Evolutionary conservation across 148 eudicot species (phyloP), one percentile per base, ranked within the genome.

Genomic region (Silene conica): DNA sequence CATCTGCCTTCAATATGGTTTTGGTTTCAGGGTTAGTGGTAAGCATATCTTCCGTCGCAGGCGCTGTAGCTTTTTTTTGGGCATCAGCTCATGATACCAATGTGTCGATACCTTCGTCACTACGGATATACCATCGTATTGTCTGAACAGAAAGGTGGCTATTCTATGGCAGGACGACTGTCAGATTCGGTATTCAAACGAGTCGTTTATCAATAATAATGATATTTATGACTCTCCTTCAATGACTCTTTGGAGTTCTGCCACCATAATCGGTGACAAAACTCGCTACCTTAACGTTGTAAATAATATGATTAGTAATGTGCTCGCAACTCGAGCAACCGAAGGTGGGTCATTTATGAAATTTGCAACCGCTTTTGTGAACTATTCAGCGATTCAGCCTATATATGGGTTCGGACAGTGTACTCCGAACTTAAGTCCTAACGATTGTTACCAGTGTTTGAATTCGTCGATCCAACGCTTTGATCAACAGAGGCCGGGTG

Each of bases 1-100:
- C 22, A 65, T 38, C 38, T 26, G 18, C 34, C 34, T 23, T 11
- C 25, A 22, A 20, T 59, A n/a, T 21, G 63, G 63, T 59, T 13
- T 50, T 50, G 55, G 60, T 72, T 89, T 55, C 87, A 92, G 97
- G 95, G 57, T 3, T 74, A 25, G 45, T 87, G 23, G 87, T 89
- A 60, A 80, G 70, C 55, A 25, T 89, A 63, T 82, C 87, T 31
- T 89, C 82, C 50, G 38, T 86, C 58, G 86, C 83, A 14, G 98
- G 97, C 63, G 46, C 84, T 73, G 31, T 85, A 60, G 86, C 85
- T 19, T 91, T 89, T 69, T 20, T 86, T 16, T 77, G 85, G n/a
- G n/a, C 28, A 26, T 26, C 28, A 26, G 28, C 28, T 26, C 28
- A 26, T 26, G 28, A 1, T 2, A 26, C 2, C 28, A 26, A 26